phyloP scores from a whole-genome alignment of 108 stramenopile species.

The Discostella pseudostelligera region DNA sequence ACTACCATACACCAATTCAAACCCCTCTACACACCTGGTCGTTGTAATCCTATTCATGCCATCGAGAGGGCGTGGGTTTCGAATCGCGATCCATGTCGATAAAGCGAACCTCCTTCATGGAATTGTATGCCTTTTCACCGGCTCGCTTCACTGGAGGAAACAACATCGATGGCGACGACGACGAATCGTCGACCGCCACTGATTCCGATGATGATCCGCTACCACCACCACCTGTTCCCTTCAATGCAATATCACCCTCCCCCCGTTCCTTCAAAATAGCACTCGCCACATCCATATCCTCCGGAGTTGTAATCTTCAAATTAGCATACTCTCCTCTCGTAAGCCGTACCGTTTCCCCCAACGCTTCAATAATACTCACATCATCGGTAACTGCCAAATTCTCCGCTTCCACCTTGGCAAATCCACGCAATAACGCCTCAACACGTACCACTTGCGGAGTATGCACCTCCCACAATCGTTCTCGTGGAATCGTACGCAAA shows the following conservation, averaged over 20 bases:
- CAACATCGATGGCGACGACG: too few species aligned
- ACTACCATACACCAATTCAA: too few species aligned
- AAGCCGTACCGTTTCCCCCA: constrained; percentile 90
- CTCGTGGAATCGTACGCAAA: constrained; percentile 76
- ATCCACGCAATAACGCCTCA: constrained; percentile 74
- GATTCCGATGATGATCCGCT: neutral
- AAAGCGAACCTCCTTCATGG: constrained; percentile 2
- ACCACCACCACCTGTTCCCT: neutral
- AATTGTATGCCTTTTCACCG: constrained; percentile 5
- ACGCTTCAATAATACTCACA: constrained; percentile 91
- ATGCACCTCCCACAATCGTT: constrained; percentile 92
- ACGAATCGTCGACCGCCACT: neutral
- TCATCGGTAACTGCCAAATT: constrained; percentile 92
- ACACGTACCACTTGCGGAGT: constrained; percentile 89
- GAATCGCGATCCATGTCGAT: neutral
- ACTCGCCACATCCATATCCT: constrained; percentile 91
- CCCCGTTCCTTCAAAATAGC: constrained; percentile 75
- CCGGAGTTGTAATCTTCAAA: constrained; percentile 95
- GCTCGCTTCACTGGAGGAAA: too few species aligned
- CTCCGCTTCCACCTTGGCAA: constrained; percentile 77
- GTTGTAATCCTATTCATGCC: too few species aligned
- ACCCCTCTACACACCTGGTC: too few species aligned
- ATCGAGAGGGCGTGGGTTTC: constrained; percentile 5
- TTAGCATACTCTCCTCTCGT: constrained; percentile 95
- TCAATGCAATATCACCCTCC: constrained; percentile 23